phyloP scores from a whole-genome alignment of 83 land plant species.

The Diphasiastrum complanatum region DNA sequence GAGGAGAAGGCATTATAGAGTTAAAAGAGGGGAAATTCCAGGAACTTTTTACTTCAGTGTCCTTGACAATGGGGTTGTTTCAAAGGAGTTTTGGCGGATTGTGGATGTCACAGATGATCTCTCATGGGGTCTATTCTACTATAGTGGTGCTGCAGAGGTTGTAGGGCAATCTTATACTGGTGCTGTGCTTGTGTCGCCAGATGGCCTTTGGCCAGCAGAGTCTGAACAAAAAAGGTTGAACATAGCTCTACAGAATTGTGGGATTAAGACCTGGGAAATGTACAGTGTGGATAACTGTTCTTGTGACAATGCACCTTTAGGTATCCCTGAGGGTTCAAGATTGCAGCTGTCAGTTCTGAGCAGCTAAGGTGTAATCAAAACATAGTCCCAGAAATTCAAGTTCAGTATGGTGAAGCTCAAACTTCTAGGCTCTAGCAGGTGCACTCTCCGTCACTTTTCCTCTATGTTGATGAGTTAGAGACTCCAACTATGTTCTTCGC shows the following conservation, averaged over 20 bases:
- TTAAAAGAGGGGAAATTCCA: conserved; percentile 49
- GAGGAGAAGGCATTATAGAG: conserved; percentile 73
- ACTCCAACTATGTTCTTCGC: too few relatives aligned
- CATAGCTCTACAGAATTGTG: conserved; percentile 68
- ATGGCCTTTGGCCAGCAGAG: conserved; percentile 69
- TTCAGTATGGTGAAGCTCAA: too few relatives aligned
- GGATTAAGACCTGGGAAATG: conserved; percentile 87
- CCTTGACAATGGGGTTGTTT: conserved; percentile 89
- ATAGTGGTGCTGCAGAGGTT: conserved; percentile 79
- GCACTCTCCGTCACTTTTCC: too few relatives aligned
- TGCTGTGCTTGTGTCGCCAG: conserved; percentile 81
- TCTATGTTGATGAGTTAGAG: too few relatives aligned
- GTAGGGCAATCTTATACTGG: conserved; percentile 96
- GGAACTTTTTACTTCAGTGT: conserved; percentile 89
- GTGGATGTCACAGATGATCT: conserved; percentile 78
- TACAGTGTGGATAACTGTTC: conserved; percentile 64
- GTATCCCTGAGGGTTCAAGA: conserved; percentile 76
- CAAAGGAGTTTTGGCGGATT: conserved; percentile 92
- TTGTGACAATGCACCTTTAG: conserved; percentile 60
- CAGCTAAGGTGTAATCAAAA: too few relatives aligned
- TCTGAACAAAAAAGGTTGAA: conserved; percentile 32
- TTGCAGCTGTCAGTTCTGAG: conserved; percentile 30
- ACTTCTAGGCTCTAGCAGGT: too few relatives aligned
- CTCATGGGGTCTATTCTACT: conserved; percentile 87
- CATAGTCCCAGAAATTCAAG: too few relatives aligned